Base-by-base conservation (phyloP, 306 rosid genomes). In the Urtica urens region DNA sequence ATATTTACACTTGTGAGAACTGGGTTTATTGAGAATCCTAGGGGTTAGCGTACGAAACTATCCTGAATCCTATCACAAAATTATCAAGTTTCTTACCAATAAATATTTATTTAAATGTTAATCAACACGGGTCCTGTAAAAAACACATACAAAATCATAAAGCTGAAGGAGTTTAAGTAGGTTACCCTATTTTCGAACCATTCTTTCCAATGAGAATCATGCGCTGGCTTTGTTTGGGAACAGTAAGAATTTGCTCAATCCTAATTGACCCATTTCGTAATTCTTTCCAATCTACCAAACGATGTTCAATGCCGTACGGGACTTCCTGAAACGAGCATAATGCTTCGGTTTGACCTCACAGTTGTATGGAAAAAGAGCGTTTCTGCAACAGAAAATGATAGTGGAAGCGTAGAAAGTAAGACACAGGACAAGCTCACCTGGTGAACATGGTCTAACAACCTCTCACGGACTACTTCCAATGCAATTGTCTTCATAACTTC, bases 161-260 rank as follows among this genome's bases (percentile, higher is more conserved):
- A n/a, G n/a, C n/a, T n/a, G n/a, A n/a, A n/a, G 42, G 24, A 40
- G 37, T 25, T 13, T 40, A 14, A 30, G 33, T 39, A 47, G 17
- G 25, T 64, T 85, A 90, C 95, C 95, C 99, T 45, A 90, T 90
- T 76, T 85, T 90, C 46, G 87, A 79, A 55, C 99, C 99, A 26
- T 69, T 75, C 73, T 84, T 85, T 46, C 99, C 99, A 16, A 90
- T 82, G 40, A 85, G 87, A 75, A 90, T 90, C 71, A 79, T 90
- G 76, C 79, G 83, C 53, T 90, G 99, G 69, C 99, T 79, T 59
- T 52, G 47, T 65, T 85, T 90, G 64, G 58, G 63, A 13, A 94
- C 79, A 49, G 85, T 61, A 21, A 90, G 73, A 69, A 84, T 94
- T 40, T 90, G 99, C 62, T 90, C 99, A 47, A 90, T 82, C 74